Evolutionary conservation across 2,329 filamentous ascomycete genomes (phyloP), one percentile per base, ranked within the genome.

Genomic region (Botryosphaeria agaves): DNA sequence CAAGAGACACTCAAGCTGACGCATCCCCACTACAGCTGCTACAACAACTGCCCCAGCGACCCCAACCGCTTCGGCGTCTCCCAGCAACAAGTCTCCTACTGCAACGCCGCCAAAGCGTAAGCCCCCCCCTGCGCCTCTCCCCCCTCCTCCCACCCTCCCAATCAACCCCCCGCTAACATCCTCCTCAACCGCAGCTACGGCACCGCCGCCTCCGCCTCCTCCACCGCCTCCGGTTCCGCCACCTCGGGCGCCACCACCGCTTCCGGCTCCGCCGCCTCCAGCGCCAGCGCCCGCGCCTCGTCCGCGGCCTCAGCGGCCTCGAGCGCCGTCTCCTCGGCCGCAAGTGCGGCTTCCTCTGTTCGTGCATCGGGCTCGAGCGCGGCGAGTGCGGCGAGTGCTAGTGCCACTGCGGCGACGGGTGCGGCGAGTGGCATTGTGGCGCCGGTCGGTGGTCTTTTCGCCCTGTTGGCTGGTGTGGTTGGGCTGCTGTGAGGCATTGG

Each of bases 1-100:
- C 15, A 12, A 21, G 17, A 5, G 6, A 9, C 8, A 12, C 15
- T 8, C n/a, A 19, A 2, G 26, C 6, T 23, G 26, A 18, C 19
- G 11, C 37, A 36, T 26, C 17, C 3, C 14, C 14, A 14, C 6
- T 9, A 34, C 34, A 64, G 61, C 18, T 76, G 72, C 63, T 75
- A 72, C 56, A 65, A 66, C 57, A 70, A 72, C 57, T 76, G 72
- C 55, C 69, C 70, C 31, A 49, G 55, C 38, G 58, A 64, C 41
- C 37, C 53, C 11, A 49, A 47, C 29, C 41, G 45, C 23, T 43
- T 44, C 33, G 43, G 44, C 18, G 51, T 47, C 18, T 33, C 53
- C 40, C 42, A 53, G 40, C 36, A 48, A 36, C 36, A 41, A 25
- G 32, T 46, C 12, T 41, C 50, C 16, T 56, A 53, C 26, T 52